phyloP scores from a whole-genome alignment of 768 basidiomycete species.

The Cyathus striatus region DNA sequence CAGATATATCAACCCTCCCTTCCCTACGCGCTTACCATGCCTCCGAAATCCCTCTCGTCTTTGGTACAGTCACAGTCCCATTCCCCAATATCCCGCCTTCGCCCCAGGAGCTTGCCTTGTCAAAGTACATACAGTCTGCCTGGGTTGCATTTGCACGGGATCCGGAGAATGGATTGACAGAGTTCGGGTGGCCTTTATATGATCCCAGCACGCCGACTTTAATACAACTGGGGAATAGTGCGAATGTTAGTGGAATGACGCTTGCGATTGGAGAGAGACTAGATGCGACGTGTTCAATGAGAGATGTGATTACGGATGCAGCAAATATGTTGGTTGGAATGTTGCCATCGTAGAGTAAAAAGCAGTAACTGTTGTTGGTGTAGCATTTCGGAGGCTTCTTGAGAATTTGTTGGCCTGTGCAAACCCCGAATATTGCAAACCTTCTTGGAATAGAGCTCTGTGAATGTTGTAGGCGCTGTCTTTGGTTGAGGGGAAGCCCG shows the following conservation, averaged over 20 bases:
- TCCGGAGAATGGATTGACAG: conserved; percentile 20
- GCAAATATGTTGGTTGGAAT: conserved; percentile 1
- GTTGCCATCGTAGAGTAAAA: too few relatives aligned
- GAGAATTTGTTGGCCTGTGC: too few relatives aligned
- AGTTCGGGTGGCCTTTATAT: conserved; percentile 16
- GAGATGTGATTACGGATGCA: conserved; percentile 1
- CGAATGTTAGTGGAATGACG: conserved; percentile 12
- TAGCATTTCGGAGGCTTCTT: too few relatives aligned
- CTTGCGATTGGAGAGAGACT: conserved; percentile 9
- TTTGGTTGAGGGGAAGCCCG: too few relatives aligned
- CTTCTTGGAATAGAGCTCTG: too few relatives aligned
- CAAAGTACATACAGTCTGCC: conserved; percentile 27
- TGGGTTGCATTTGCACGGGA: conserved; percentile 39
- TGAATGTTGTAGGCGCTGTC: too few relatives aligned
- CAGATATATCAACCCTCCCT: conserved; percentile 24
- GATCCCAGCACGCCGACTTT: conserved; percentile 11
- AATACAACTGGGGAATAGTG: conserved; percentile 14
- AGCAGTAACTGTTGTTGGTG: too few relatives aligned
- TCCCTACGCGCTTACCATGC: conserved; percentile 32
- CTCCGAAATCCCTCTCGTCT: conserved; percentile 33
- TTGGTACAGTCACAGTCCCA: conserved; percentile 26
- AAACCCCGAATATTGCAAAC: too few relatives aligned
- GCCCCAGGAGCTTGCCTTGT: conserved; percentile 20
- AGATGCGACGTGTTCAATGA: conserved; percentile 11
- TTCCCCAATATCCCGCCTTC: conserved; percentile 17